A percentile compares a stretch with the other conserved stretches of the same genome.
Conservation (phyloP, 441 rosid genomes). For the Adansonia gregorii region DNA sequence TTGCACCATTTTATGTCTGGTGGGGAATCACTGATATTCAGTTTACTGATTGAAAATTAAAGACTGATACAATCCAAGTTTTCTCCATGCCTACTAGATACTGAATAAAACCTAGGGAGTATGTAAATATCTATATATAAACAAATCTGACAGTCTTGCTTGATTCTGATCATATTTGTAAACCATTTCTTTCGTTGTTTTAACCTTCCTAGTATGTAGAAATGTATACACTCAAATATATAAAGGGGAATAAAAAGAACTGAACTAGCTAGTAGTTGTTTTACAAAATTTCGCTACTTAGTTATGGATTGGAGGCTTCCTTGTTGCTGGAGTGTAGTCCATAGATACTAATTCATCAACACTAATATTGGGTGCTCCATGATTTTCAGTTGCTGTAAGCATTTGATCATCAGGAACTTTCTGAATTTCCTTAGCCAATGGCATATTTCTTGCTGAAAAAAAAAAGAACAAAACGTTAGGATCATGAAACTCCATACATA, state of each 20-base stretch:
- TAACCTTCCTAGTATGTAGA: constrained; percentile 2
- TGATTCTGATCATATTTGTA: neutral
- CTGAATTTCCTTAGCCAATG: constrained; percentile 33
- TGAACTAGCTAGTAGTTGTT: neutral
- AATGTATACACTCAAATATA: constrained; percentile 1
- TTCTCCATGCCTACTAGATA: neutral
- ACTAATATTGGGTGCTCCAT: constrained; percentile 10
- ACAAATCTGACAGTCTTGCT: neutral
- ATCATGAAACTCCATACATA: neutral
- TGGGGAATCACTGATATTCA: neutral
- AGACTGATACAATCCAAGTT: neutral
- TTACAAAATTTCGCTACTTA: constrained; percentile 28
- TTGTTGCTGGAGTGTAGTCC: constrained; percentile 66
- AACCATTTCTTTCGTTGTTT: constrained; percentile 3
- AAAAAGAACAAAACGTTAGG: neutral
- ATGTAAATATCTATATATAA: neutral
- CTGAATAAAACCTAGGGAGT: neutral
- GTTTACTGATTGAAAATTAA: too few relatives aligned
- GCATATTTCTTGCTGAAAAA: constrained; percentile 49
- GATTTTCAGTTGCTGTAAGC: constrained; percentile 27
- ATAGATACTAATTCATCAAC: constrained; percentile 43
- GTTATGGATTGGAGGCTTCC: constrained; percentile 75
- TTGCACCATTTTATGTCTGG: neutral
- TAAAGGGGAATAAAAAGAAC: too few relatives aligned
- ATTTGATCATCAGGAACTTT: constrained; percentile 19